Evolutionary conservation across 2,329 filamentous ascomycete species (phyloP), one percentile per base, ranked within the genome.

Genomic region (Diaporthe australafricana): DNA sequence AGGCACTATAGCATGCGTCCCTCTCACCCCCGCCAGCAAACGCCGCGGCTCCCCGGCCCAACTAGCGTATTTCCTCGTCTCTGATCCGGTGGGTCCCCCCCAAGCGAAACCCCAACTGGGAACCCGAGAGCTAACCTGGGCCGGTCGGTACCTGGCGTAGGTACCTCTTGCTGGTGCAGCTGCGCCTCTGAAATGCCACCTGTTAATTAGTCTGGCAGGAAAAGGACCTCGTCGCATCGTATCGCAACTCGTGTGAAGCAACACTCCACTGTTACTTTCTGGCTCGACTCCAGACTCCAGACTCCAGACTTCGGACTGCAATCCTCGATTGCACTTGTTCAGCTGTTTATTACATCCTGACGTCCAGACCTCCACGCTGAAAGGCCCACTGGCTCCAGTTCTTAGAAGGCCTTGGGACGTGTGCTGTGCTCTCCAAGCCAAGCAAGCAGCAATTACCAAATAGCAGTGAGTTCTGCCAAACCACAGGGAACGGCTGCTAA

Each of bases 121-220:
- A 63, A 50, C 11, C 45, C 30, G 12, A 48, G 60, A 65, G 45
- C 30, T 65, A 27, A 65, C 57, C 57, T 32, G 27, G 27, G 60
- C 27, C 27, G 60, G 32, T 9, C 32, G 32, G 32, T 35, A 35
- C 32, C 32, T 35, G 32, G 9, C 32, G 9, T 9, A 35, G 32
- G 32, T 35, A 35, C 32, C 32, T 35, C 32, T 42, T 38, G 45
- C 45, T 25, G 55, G n/a, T 50, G 42, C 53, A 53, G 42, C 67
- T 40, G 60, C 57, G 70, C 65, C 70, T 62, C 56, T 72, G 66
- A 68, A 69, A 71, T 66, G 72, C 72, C 72, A 73, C 72, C 72
- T 73, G 70, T 73, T 71, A 71, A 71, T 71, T 71, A 68, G 66
- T 38, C 45, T 38, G 35, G 45, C 30, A 32, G 30, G 45, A 38